Base-by-base conservation (phyloP, 148 eudicot species). In the Camellia granthamiana region DNA sequence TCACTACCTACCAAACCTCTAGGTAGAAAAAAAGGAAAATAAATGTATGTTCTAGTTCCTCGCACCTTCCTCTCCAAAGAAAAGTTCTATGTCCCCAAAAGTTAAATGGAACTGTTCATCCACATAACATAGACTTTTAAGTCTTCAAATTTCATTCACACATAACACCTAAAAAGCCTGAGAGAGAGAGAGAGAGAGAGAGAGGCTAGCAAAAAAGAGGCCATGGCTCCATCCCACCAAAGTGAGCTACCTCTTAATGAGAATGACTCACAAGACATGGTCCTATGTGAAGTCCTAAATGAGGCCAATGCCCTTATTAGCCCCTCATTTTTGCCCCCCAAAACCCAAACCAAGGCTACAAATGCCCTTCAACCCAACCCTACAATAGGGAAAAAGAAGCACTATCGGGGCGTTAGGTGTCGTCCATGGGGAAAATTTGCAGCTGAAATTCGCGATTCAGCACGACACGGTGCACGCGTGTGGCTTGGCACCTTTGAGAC, bases 391-490 rank as follows among this genome's bases (percentile, higher is more conserved):
- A 84, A 30, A 30, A 30, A 86, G 79, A 84, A 77, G 87, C 88
- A 85, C 81, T 90, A 88, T 42, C 83, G 93, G 49, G 94, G 92
- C 3, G 91, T 91, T 0, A 83, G 92, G 74, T 82, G 89, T 7
- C 88, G 95, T 10, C 95, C 95, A 0, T 91, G 95, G 95, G 95
- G 95, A 0, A 91, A 91, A 72, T 91, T 59, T 41, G 95, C 92
- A 0, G 95, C 95, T 0, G 95, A 90, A 75, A 91, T 91, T 5
- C 85, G 95, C 0, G 93, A 91, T 51, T 90, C 95, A 0, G 70
- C 85, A 3, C 74, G 90, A 42, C 72, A 85, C 3, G 95, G 95
- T 0, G 93, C 87, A 0, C 83, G 95, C 0, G 54, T 90, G 18
- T 91, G 95, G 93, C 89, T 91, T 0, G 95, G 95, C 13, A 91